Percentiles rank a stretch among this genome's conserved stretches.
Evolutionary conservation across 495 filamentous ascomycete species (phyloP).

Genomic region (Podospora appendiculata): DNA sequence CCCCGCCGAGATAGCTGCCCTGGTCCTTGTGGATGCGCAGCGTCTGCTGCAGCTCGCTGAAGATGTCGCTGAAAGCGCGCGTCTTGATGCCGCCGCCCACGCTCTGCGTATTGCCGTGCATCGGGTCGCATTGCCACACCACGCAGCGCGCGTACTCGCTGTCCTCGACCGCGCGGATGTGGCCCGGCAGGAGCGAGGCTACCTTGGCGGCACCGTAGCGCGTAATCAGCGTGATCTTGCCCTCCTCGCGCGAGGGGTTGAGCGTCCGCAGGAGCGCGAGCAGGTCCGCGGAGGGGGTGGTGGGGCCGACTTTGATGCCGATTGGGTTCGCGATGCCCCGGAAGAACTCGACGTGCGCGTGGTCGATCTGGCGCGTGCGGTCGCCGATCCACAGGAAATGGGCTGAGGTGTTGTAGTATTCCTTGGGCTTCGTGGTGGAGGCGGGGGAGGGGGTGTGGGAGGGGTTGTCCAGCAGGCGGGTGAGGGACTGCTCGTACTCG

Average conservation of each 20-base stretch:
- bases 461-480: slow-evolving; percentile 65
- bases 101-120: slow-evolving; percentile 82
- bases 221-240: slow-evolving; percentile 93
- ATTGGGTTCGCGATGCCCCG: slow-evolving; percentile 92
- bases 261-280: slow-evolving; percentile 70
- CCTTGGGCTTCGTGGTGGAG: slow-evolving; percentile 22
- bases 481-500: slow-evolving; percentile 87
- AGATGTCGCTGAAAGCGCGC: slow-evolving; percentile 75
- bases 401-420: slow-evolving; percentile 82
- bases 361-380: slow-evolving; percentile 83
- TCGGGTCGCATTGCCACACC: slow-evolving; percentile 97
- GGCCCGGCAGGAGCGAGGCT: slow-evolving; percentile 57
- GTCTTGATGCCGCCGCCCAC: slow-evolving; percentile 79
- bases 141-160: slow-evolving; percentile 62
- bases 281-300: slow-evolving; percentile 66
- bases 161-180: slow-evolving; percentile 78
- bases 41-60: slow-evolving; percentile 72
- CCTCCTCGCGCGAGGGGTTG: slow-evolving; percentile 71
- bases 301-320: slow-evolving; percentile 91
- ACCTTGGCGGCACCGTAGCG: slow-evolving; percentile 80
- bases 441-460: slow-evolving; percentile 13
- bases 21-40: slow-evolving; percentile 76
- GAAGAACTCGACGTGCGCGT: slow-evolving; percentile 95
- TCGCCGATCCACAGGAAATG: slow-evolving; percentile 99
- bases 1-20: slow-evolving; percentile 79